Base-by-base conservation (phyloP, 1,284 basidiomycete species). In the Pholiota adiposa region DNA sequence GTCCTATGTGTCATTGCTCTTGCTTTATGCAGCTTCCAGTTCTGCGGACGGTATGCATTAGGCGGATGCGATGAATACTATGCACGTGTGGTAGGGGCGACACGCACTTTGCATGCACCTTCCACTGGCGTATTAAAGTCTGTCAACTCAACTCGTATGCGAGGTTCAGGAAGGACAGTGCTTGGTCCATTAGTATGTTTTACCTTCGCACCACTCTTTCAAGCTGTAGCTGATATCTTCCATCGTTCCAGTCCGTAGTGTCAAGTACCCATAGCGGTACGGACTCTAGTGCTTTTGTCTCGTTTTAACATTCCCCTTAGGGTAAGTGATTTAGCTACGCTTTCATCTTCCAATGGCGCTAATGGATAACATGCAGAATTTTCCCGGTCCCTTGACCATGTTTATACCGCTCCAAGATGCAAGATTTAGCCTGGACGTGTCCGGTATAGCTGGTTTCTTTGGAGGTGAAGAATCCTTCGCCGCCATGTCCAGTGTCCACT, bases 381-480 rank as follows among this genome's bases (percentile, higher is more conserved):
- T n/a, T n/a, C n/a, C n/a, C n/a, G n/a, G n/a, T n/a, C n/a, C 19
- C 21, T 12, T 53, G 34, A 31, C 34, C 1, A 38, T 53, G n/a
- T 40, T 53, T 21, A 43, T 19, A 16, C 63, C 54, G 16, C 58
- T 64, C n/a, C 23, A 59, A 38, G 19, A 60, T 29, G 55, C 63
- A 18, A 51, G 31, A 19, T 64, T 64, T 38, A 54, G 56, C 21
- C 41, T 64, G 18, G 60, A 64, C 51, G 60, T 61, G 2, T 64
- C 60, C 27, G 54, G 56, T 9, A 53, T 64, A 16, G 63, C 63
- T 23, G 63, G 63, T 2, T 64, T 64, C 33, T 59, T 64, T 27
- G 63, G 63, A 7, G 63, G 63, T 25, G 63, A 64, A 55, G 63
- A 64, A 49, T 58, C 60, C 27, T 57, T 64, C 21, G 56, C 60